Base-by-base conservation (phyloP, 768 basidiomycete genomes). In the Daedaleopsis sinensis region DNA sequence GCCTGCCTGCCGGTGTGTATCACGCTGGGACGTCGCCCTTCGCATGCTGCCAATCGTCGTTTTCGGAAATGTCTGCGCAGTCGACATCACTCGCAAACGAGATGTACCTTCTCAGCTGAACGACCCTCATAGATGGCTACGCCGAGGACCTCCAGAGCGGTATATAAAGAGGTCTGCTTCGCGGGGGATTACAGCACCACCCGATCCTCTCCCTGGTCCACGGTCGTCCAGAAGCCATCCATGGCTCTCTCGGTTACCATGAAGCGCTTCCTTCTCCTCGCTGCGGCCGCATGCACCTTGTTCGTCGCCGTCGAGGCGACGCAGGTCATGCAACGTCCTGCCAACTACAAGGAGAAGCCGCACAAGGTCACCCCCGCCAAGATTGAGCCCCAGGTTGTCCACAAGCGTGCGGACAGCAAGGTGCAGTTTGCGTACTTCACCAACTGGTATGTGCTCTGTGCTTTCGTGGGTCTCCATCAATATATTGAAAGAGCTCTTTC, bases 301-400 rank as follows among this genome's bases (percentile, higher is more conserved):
- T 13, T 68, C 39, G 60, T 68, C n/a, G 61, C 47, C 21, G 67
- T 66, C n/a, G 61, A 67, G 44, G 71, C 66, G 10, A 85, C 84
- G 3, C 81, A 83, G 67, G 73, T 82, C 43, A 85, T 86, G 84
- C 80, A 73, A 54, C 78, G 83, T 32, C 84, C 85, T 0, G 77
- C 65, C 27, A 72, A 70, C 36, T 85, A 80, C 70, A 83, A 79
- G 69, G 71, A 74, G 12, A 60, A 78, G 2, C 73, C 77, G 21
- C 72, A 77, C 19, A 78, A 75, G 61, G 75, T 78, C 38, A 60
- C 44, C 10, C 54, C 54, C 0, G 65, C 59, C 10, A 52, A 70
- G 59, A 74, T 80, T 5, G 72, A 77, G 64, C 75, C 77, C 3
- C 70, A 80, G 24, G 67, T 71, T 44, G 75, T 84, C 36, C 73